These are phyloP conservation scores for Lagerstroemia fauriei DNA, from an alignment of 441 rosid genomes.

Conservation along the genomic window DNA sequence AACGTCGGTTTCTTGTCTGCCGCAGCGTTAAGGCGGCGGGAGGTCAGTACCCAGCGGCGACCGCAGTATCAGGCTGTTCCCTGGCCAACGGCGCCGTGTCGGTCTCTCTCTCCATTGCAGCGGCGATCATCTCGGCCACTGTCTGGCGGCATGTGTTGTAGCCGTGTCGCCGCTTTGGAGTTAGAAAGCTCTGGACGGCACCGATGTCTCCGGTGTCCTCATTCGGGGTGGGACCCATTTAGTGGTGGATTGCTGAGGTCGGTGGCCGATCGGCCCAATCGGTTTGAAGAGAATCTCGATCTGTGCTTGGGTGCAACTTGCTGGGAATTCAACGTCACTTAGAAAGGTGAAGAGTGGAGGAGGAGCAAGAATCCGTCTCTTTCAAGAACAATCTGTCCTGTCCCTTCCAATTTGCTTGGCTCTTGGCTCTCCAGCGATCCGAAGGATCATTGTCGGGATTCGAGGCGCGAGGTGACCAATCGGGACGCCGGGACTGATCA, in stretches of 20 bases:
- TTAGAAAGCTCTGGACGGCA: no score
- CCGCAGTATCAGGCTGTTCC: neutral
- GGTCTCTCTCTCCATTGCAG: neutral
- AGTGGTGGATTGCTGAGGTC: neutral
- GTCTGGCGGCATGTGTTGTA: neutral
- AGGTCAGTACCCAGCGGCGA: neutral
- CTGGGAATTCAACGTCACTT: neutral
- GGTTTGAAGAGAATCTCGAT: neutral
- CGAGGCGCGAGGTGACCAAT: neutral
- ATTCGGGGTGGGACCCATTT: neutral
- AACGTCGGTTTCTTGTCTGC: neutral
- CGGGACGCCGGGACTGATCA: no score
- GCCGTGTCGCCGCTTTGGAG: neutral
- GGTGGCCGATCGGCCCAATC: neutral
- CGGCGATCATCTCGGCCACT: neutral
- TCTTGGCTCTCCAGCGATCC: neutral
- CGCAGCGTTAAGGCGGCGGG: constrained; percentile 23
- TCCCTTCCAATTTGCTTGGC: neutral
- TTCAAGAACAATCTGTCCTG: neutral
- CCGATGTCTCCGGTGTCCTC: neutral
- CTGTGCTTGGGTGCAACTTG: neutral
- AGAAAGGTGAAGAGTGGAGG: neutral
- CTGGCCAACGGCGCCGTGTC: neutral
- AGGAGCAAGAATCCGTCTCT: neutral
- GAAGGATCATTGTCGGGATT: neutral